Evolutionary conservation across 495 filamentous ascomycete species (phyloP).

Genomic region (Xylaria curta): DNA sequence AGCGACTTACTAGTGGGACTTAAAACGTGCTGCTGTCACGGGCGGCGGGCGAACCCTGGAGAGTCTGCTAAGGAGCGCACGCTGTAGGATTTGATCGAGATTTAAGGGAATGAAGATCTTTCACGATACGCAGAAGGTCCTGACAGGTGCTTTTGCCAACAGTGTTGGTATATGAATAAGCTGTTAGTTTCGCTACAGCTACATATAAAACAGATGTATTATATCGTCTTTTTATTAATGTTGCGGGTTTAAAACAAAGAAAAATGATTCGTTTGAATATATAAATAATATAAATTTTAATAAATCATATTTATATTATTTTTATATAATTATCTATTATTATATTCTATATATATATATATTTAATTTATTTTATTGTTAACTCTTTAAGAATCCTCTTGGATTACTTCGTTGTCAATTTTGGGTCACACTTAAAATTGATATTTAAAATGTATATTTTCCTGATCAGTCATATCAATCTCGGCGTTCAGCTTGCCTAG

Average conservation of each 20-base stretch:
- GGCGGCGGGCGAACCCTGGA: slow-evolving; percentile 16
- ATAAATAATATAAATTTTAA: no score
- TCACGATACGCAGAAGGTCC: slow-evolving; percentile 13
- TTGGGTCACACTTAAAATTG: slow-evolving; percentile 15
- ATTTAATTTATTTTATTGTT: no score
- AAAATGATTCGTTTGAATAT: no score
- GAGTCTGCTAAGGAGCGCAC: slow-evolving; percentile 16
- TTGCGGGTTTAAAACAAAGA: no score
- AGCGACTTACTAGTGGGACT: slow-evolving; percentile 12
- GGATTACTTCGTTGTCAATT: no score
- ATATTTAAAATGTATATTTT: slow-evolving; percentile 35
- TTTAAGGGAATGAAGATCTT: slow-evolving; percentile 13
- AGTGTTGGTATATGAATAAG: slow-evolving; percentile 17
- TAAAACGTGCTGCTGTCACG: slow-evolving; percentile 16
- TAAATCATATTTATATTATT: no score
- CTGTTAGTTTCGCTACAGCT: no score
- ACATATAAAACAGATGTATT: no score
- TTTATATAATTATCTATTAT: no score
- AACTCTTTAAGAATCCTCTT: no score
- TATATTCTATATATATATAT: no score
- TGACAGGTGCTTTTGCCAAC: slow-evolving; percentile 9
- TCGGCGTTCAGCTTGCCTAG: slow-evolving; percentile 24
- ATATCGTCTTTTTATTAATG: no score
- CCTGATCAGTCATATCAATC: slow-evolving; percentile 36
- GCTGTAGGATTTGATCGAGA: slow-evolving; percentile 15